Evolutionary conservation across 192 early-diverging fungal genomes (phyloP), one percentile per base, ranked within the genome.

Genomic region (Backusella sp.): DNA sequence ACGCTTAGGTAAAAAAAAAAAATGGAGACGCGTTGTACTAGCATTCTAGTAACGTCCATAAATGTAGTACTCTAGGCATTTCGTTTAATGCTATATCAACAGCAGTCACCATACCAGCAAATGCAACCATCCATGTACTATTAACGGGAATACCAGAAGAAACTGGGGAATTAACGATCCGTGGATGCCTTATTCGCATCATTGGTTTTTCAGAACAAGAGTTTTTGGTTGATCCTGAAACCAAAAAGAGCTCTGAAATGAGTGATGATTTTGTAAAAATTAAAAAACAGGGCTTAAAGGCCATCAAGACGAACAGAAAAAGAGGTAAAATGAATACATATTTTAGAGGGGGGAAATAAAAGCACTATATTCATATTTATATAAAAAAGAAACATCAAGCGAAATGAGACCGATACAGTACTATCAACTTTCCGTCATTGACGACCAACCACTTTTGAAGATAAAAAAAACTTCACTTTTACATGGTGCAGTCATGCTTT

Each of bases 401-500:
- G 71, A 73, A 34, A 32, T 41, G 7, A 66, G 59, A n/a, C 59
- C 52, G 32, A 36, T 74, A n/a, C 34, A 69, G 39, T 79, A 46
- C 68, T 79, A 82, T 74, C 37, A 73, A 1, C 34, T 82, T 17
- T 28, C 69, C 28, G 91, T 94, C 19, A 91, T 95, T 53, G 83
- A 85, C 23, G 79, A 82, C 12, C 93, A 91, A 49, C 93, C 94
- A 3, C 70, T 92, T 26, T 67, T 95, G 23, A 89, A 94, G 73
- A 88, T 94, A 36, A 91, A 78, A 70, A 85, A 73, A 19, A 90
- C 83, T 23, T 91, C 82, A 30, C 79, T 82, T n/a, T 79, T 82
- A 76, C 88, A 91, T 73, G 86, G 88, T 56, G 92, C 93, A 7
- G 75, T 94, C 17, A 95, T 94, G 92, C 72, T 95, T 11, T 95